Percentiles rank a stretch among this genome's conserved stretches.
phyloP scores from a whole-genome alignment of 2,329 filamentous ascomycete genomes.

The Gnomoniopsis sp. region DNA sequence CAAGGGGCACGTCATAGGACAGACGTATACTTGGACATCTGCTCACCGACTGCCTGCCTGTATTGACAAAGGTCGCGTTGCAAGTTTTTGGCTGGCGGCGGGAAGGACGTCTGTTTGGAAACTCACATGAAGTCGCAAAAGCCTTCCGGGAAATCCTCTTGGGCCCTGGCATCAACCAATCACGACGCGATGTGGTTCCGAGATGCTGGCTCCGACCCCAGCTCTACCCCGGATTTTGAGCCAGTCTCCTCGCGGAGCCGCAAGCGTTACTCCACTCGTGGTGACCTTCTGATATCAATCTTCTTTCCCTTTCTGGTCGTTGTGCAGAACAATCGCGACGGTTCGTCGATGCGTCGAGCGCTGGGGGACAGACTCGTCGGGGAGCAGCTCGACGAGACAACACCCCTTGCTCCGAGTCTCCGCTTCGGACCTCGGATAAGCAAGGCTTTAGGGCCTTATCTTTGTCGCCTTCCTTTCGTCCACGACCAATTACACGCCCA shows the following conservation, averaged over 20 bases:
- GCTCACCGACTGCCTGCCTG: not conserved
- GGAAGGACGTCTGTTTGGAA: not conserved
- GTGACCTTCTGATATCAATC: not conserved
- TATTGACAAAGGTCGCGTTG: not conserved
- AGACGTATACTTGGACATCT: not conserved
- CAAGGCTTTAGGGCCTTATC: not conserved
- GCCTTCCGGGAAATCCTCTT: conserved; percentile 19
- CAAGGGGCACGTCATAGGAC: not conserved
- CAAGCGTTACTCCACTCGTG: conserved; percentile 13
- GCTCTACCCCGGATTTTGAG: conserved; percentile 8
- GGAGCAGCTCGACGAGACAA: not conserved
- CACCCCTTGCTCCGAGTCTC: not conserved
- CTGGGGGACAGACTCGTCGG: not conserved
- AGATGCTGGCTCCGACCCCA: conserved; percentile 5
- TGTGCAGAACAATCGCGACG: not conserved
- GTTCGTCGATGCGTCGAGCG: not conserved
- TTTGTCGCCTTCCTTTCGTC: conserved; percentile 1
- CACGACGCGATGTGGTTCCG: conserved; percentile 1
- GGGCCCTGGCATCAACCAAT: conserved; percentile 8
- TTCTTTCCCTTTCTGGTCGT: not conserved
- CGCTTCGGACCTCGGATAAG: conserved; percentile 16
- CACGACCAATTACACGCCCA: conserved; percentile 15
- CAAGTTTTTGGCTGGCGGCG: not conserved
- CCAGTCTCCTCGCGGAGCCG: conserved; percentile 14
- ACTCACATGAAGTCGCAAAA: not conserved